Percentiles rank a stretch among this genome's conserved stretches.
phyloP scores from a whole-genome alignment of 1,284 basidiomycete genomes.

The Fistulinella staudtii region DNA sequence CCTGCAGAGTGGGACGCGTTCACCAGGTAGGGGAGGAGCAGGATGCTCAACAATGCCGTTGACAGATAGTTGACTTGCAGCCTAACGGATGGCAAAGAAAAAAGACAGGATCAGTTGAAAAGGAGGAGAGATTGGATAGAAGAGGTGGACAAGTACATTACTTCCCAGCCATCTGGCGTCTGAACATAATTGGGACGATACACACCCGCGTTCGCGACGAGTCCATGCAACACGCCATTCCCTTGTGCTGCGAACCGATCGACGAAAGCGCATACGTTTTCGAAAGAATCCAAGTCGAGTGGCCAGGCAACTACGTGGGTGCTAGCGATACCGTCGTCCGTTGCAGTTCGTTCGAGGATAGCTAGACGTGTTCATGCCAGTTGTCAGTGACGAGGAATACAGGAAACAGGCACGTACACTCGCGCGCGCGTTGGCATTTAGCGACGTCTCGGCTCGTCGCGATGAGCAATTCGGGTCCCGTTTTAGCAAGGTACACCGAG shows the following conservation, averaged over 20 bases:
- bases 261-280: conserved; percentile 14
- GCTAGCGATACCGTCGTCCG: neutral
- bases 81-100: conserved; percentile 6
- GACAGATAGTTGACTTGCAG: conserved; percentile 29
- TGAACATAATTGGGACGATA: conserved; percentile 6
- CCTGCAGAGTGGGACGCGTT: conserved; percentile 9
- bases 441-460: conserved; percentile 20
- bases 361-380: neutral
- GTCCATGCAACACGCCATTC: conserved; percentile 10
- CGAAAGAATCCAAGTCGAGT: conserved; percentile 17
- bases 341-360: conserved; percentile 4
- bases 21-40: conserved; percentile 19
- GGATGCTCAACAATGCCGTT: conserved; percentile 19
- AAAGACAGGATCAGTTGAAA: neutral
- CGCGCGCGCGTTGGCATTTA: conserved; percentile 16
- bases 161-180: conserved; percentile 22
- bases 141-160: conserved; percentile 8
- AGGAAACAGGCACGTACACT: conserved; percentile 11
- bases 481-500: conserved; percentile 18
- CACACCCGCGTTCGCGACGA: conserved; percentile 22
- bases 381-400: neutral
- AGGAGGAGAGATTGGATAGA: neutral
- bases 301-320: conserved; percentile 11
- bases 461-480: conserved; percentile 20
- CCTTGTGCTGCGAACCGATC: conserved; percentile 14